Conservation (phyloP, 176 grass and related monocot genomes). For the Cenchrus americanus region DNA sequence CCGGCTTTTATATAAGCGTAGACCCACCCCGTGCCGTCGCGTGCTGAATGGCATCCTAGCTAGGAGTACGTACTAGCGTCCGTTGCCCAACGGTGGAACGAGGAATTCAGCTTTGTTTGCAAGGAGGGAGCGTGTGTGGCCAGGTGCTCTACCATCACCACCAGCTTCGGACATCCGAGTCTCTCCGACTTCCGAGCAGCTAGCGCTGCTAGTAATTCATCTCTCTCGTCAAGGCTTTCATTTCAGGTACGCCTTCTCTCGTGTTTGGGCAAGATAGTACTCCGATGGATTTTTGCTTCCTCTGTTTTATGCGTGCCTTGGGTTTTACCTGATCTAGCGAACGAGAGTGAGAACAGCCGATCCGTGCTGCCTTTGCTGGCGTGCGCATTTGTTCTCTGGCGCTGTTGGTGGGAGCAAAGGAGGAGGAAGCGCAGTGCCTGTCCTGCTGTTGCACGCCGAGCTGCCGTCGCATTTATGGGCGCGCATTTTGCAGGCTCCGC, state of each 20-base stretch:
- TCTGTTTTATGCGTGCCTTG: neutral
- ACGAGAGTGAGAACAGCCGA: neutral
- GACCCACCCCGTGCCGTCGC: neutral
- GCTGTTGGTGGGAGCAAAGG: neutral
- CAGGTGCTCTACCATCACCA: neutral
- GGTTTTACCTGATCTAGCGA: neutral
- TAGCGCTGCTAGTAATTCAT: neutral
- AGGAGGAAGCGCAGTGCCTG: neutral
- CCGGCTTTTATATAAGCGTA: slow-evolving; percentile 51
- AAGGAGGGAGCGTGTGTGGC: no score
- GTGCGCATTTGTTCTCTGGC: neutral
- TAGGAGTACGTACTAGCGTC: neutral
- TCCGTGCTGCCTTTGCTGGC: neutral
- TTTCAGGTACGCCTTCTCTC: no score
- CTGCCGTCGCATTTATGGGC: slow-evolving; percentile 9
- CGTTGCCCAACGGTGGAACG: neutral
- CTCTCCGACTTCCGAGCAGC: no score
- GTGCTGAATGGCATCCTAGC: neutral
- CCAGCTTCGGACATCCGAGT: neutral
- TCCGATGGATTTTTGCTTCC: no score
- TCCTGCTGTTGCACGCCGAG: neutral
- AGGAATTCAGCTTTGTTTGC: neutral
- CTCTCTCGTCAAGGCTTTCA: neutral
- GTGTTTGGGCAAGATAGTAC: no score
- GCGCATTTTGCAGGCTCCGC: slow-evolving; percentile 17